Percentiles rank a stretch among this genome's conserved stretches.
phyloP scores from a whole-genome alignment of 2,329 filamentous ascomycete species.

The Huntiella savannae region DNA sequence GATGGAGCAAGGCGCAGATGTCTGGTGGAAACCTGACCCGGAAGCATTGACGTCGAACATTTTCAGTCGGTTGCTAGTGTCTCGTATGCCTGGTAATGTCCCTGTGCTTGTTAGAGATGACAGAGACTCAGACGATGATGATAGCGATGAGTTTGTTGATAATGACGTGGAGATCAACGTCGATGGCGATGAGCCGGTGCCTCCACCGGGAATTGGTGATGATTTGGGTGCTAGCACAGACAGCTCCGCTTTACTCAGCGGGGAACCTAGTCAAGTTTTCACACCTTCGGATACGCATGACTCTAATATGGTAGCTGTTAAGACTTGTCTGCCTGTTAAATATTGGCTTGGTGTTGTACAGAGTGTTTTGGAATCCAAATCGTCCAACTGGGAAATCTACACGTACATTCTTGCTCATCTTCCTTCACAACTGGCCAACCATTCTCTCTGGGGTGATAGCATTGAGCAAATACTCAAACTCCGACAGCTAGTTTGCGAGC shows the following conservation, averaged over 20 bases:
- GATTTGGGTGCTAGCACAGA: not conserved
- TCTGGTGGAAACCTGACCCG: slow-evolving; percentile 40
- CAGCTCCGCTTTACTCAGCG: no score
- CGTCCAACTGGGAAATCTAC: slow-evolving; percentile 72
- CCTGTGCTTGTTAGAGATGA: slow-evolving; percentile 7
- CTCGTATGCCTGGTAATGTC: slow-evolving; percentile 17
- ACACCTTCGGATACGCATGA: no score
- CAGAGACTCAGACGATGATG: slow-evolving; percentile 10
- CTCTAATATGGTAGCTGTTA: slow-evolving; percentile 7
- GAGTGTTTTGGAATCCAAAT: slow-evolving; percentile 2
- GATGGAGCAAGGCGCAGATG: slow-evolving; percentile 9
- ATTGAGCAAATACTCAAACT: slow-evolving; percentile 58
- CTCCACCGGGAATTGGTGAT: slow-evolving; percentile 12
- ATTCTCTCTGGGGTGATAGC: slow-evolving; percentile 60
- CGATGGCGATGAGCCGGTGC: slow-evolving; percentile 10
- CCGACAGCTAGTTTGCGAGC: slow-evolving; percentile 59
- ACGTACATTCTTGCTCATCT: slow-evolving; percentile 76
- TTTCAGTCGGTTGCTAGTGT: slow-evolving; percentile 33
- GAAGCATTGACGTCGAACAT: slow-evolving; percentile 32
- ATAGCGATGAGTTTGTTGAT: not conserved
- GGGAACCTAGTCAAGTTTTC: no score
- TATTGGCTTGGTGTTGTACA: slow-evolving; percentile 57
- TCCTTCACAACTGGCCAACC: slow-evolving; percentile 75
- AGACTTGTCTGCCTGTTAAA: slow-evolving; percentile 35
- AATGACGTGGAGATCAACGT: slow-evolving; percentile 10